A percentile compares a stretch with the other conserved stretches of the same genome.
These are phyloP conservation scores for Solanum pimpinellifolium DNA, from an alignment of 257 asterid genomes.

Conservation along the genomic window DNA sequence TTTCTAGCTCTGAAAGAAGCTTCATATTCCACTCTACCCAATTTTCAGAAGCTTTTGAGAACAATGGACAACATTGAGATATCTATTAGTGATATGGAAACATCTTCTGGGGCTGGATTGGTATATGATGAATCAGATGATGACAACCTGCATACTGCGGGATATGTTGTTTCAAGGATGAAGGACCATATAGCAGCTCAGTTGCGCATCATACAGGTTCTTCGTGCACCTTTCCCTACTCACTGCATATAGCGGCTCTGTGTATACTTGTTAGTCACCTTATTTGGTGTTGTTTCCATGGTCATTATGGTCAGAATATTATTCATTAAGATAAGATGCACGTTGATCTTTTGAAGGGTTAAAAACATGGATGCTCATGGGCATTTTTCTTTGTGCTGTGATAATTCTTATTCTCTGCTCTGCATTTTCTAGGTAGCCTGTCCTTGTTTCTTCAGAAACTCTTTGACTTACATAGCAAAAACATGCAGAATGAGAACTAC, in stretches of 20 bases:
- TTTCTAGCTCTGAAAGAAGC: conserved; percentile 58
- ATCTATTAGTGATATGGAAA: conserved; percentile 45
- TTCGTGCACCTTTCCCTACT: background rate
- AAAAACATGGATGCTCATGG: background rate
- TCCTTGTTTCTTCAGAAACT: background rate
- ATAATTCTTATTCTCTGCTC: background rate
- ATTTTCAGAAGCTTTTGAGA: conserved; percentile 54
- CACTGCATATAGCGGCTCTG: background rate
- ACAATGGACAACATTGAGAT: conserved; percentile 53
- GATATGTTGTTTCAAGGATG: conserved; percentile 69
- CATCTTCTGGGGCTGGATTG: conserved; percentile 31
- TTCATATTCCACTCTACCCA: conserved; percentile 49
- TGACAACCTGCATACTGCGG: conserved; percentile 54
- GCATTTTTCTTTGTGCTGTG: background rate
- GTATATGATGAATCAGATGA: conserved; percentile 36
- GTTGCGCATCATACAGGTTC: conserved; percentile 66
- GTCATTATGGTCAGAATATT: background rate
- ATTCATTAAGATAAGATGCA: background rate
- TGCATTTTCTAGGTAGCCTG: background rate
- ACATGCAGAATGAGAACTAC: background rate
- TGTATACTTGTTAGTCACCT: background rate
- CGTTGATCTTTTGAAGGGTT: background rate
- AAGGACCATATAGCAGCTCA: conserved; percentile 69
- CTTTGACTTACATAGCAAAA: background rate
- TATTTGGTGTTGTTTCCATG: background rate